Evolutionary conservation across 495 filamentous ascomycete species (phyloP), one percentile per base, ranked within the genome.

Genomic region (Hyphodiscus hymeniophilus): DNA sequence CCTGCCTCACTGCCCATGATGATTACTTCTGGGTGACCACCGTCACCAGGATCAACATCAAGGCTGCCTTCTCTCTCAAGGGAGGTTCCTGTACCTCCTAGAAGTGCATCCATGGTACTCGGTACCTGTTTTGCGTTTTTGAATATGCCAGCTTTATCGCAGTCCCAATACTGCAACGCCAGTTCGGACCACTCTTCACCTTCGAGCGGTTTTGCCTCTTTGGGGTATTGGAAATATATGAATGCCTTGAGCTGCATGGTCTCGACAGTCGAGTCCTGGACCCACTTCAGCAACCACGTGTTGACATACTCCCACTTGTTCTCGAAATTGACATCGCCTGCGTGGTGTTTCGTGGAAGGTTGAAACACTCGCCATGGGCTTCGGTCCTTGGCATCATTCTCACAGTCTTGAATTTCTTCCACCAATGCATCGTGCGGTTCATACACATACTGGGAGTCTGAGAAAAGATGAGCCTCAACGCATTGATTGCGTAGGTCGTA

Each of bases 241-340:
- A 15, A 48, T 2, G 38, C 15, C 24, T 47, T 47, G 1, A 58
- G 30, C 31, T 32, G 32, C 26, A 51, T 22, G 3, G 18, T 32
- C 12, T 55, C 51, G 23, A 55, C 17, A 16, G 48, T n/a, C 3
- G 56, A 58, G 13, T 58, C 51, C 23, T 54, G 51, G 13, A 55
- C 24, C 51, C 47, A 55, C 8, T 58, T 12, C 15, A 58, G 17
- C 2, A 58, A 10, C 56, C 56, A 58, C 21, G 48, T 43, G 26
- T 58, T 58, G n/a, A 58, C 39, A 44, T 49, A 58, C 3, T 42
- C 34, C n/a, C 31, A 41, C 38, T 58, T 58, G 38, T 54, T 40
- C 3, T 28, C 45, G 33, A 42, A 58, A 12, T 54, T 33, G 6
- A 16, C 5, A 10, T 41, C 34, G 13, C n/a, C n/a, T 45, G 32